phyloP scores from a whole-genome alignment of 2,329 filamentous ascomycete species.

The Trichophyton benhamiae region DNA sequence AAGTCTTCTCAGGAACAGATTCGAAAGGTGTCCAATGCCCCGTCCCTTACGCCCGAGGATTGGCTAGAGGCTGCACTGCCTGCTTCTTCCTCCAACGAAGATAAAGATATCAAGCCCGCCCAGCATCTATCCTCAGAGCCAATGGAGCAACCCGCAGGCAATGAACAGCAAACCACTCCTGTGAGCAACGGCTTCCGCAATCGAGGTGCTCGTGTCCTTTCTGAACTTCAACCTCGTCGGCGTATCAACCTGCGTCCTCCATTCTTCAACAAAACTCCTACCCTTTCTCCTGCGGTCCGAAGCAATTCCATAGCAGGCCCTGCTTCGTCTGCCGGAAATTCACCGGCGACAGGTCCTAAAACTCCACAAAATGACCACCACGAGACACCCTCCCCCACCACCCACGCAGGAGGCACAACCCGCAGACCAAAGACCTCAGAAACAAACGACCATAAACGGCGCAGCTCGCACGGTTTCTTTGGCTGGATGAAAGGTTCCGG shows the following conservation, averaged over 20 bases:
- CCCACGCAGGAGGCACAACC: background rate
- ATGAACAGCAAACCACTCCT: background rate
- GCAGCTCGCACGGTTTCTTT: constrained; percentile 27
- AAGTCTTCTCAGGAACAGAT: background rate
- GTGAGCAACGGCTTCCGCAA: background rate
- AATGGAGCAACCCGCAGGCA: background rate
- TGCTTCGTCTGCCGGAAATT: constrained; percentile 10
- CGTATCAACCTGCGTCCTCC: constrained; percentile 26
- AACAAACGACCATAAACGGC: constrained; percentile 25
- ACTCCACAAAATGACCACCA: background rate
- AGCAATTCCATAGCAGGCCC: background rate
- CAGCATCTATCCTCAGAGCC: background rate
- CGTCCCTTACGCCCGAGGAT: constrained; percentile 29
- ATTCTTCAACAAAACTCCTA: constrained; percentile 24
- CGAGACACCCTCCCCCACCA: background rate
- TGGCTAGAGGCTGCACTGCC: constrained; percentile 31
- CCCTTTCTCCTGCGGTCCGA: constrained; percentile 8
- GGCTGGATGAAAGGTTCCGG: constrained; percentile 30
- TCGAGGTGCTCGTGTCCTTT: constrained; percentile 12
- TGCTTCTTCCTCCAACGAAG: background rate
- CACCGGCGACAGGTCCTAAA: background rate
- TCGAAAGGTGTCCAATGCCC: constrained; percentile 16
- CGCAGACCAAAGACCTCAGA: constrained; percentile 14
- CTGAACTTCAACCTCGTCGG: constrained; percentile 18
- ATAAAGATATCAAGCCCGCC: background rate